Base-by-base conservation (phyloP, 2,329 filamentous ascomycete species). In the Pleurostoma richardsiae region DNA sequence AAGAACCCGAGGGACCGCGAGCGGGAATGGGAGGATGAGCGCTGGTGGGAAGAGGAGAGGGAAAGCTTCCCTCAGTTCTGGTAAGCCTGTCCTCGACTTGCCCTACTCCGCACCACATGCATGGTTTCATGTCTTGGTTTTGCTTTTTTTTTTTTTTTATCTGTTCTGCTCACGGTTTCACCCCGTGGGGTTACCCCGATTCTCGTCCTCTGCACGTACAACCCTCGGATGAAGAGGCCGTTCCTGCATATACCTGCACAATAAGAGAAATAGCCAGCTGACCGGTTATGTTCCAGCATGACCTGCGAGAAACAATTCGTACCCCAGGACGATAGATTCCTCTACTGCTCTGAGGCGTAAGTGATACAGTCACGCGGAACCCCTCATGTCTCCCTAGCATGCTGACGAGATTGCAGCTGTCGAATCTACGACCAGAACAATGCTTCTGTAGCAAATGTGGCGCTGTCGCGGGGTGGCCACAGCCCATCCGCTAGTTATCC, bases 221-320 rank as follows among this genome's bases (percentile, higher is more conserved):
- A 36, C 33, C 8, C n/a, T 36, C 8, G 8, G 8, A n/a, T 8
- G n/a, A 36, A 42, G 30, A 42, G 53, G 49, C 52, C 48, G 61
- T 66, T 65, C 60, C 62, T 66, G 62, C 60, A 62, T 61, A 52
- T 48, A 29, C 40, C 38, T 39, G 45, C 31, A 45, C 30, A 41
- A 41, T 42, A 36, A 48, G 40, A 50, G 40, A 28, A 44, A 36
- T 45, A 43, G 50, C 51, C 56, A 49, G 57, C 64, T 66, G 52
- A 64, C 57, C 46, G 54, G 43, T 52, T 49, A 39, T 49, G 44
- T 44, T 56, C 41, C 56, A 85, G 81, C 64, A 84, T 83, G 80
- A 77, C 74, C 7, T 85, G 81, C 62, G 81, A 84, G 61, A 84
- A 83, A 66, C 80, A 84, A 64, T 84, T 84, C 60, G 64, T 81